Evolutionary conservation across 805 yeast species (phyloP), one percentile per base, ranked within the genome.

Genomic region (Nakazawaea peltata): DNA sequence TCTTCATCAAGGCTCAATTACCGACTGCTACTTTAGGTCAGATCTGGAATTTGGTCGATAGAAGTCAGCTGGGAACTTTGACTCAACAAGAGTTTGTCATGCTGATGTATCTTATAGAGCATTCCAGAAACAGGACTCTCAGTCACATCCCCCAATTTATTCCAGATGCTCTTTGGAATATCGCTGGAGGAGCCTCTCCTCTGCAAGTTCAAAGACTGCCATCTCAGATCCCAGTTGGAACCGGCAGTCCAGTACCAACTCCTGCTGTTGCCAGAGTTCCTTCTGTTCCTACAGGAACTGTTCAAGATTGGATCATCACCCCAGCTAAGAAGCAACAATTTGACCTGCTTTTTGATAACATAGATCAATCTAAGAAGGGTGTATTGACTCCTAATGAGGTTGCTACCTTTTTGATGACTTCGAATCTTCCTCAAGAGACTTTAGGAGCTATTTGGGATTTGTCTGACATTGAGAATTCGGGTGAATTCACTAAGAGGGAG

Each of bases 41-140:
- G 52, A 79, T 92, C 40, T 92, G 98, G 98, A 71, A 71, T 36
- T 65, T 90, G 39, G 92, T 83, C 29, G 98, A 92, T 54, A 74
- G 77, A 41, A 70, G 71, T 36, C 77, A 77, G 46, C 59, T 71
- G 2, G 98, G 98, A 4, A 65, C 72, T 37, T 71, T 92, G 47
- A 67, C 72, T 38, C 72, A 77, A 50, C 69, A 77, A 12, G 88
- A 85, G 53, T 92, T 92, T 48, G 74, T 85, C 30, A 73, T 90
- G 48, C 97, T 97, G 6, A 90, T 92, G 98, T 94, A 84, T 57
- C 68, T 92, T 52, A 85, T 92, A 44, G 97, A 90, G 56, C 78
- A 86, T 45, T 62, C 81, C 22, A 65, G 86, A 49, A 72, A 75
- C 48, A 83, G 86, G 26, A 47, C 74, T 3, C 58, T 86, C 46